Evolutionary conservation across 345 rosid species (phyloP), one percentile per base, ranked within the genome.

Genomic region (Eutrema yunnanense): DNA sequence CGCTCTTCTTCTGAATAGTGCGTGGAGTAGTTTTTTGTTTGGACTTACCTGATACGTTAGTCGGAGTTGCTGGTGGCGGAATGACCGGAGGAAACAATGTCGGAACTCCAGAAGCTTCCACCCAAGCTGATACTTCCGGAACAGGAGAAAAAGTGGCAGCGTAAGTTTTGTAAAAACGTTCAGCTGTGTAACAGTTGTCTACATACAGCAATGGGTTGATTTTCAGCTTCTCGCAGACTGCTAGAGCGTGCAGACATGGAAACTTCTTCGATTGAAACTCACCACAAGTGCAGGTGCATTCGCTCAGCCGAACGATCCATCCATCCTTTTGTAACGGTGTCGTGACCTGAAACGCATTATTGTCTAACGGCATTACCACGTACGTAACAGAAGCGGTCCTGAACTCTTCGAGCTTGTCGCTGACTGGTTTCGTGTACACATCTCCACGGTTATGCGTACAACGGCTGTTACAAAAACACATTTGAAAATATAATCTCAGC

Each of bases 151-250:
- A 57, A 0, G 9, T 12, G 8, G 65, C 29, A 0, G 73, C 6
- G 3, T 44, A 69, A 3, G 73, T 69, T 69, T 46, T 46, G 56
- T 34, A 3, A 7, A 3, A 57, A 1, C 61, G 55, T 13, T 69
- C 65, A 46, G 36, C 0, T 12, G 38, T 8, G 65, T 12, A 46
- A 46, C 57, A 69, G 5, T 47, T 48, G 19, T 70, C 74, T 6
- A 70, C 74, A 47, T 70, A 70, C 16, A 37, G 41, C 22, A 70
- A 70, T 27, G 74, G 74, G 8, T 70, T 70, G 22, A 48, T 36
- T 59, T 59, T 59, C 2, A 71, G 68, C 60, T 49, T 52, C 52
- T 50, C 16, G 12, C 75, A 71, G 6, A 71, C 51, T 0, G 75
- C 61, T 30, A 61, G 43, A 29, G 36, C 61, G 44, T 71, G 75